Evolutionary conservation across 2,329 filamentous ascomycete species (phyloP).

Genomic region (Lachnellula subtilissima): DNA sequence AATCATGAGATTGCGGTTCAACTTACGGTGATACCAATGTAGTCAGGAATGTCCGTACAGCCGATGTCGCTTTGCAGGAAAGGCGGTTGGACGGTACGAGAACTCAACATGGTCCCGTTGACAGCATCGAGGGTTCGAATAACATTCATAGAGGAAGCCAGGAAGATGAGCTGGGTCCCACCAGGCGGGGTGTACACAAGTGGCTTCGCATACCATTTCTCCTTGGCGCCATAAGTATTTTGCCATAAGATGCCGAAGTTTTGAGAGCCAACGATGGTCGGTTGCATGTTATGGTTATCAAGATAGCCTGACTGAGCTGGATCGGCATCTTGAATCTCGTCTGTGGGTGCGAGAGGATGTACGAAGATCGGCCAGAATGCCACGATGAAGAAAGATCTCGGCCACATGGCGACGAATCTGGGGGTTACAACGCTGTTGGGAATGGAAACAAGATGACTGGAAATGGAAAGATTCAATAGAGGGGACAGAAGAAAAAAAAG

Average conservation of each 20-base stretch:
- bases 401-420: conserved; percentile 9
- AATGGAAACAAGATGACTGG: neutral
- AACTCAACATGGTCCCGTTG: conserved; percentile 36
- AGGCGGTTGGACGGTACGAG: conserved; percentile 36
- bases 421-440: neutral
- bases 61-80: conserved; percentile 30
- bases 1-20: neutral
- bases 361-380: conserved; percentile 14
- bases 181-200: conserved; percentile 39
- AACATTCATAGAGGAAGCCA: conserved; percentile 37
- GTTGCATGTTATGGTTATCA: conserved; percentile 39
- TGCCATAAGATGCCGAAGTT: conserved; percentile 36
- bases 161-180: conserved; percentile 34
- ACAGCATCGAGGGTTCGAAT: conserved; percentile 38
- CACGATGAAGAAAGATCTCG: conserved; percentile 7
- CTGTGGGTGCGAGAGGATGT: conserved; percentile 13
- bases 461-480: neutral
- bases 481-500: neutral
- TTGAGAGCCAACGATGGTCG: conserved; percentile 31
- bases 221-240: conserved; percentile 27
- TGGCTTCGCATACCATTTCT: conserved; percentile 40
- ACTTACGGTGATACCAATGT: conserved; percentile 33
- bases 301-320: conserved; percentile 36
- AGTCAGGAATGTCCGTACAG: conserved; percentile 39
- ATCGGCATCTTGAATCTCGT: conserved; percentile 28